Evolutionary conservation across 1,284 basidiomycete species (phyloP).

Genomic region (Vanrija sp.): DNA sequence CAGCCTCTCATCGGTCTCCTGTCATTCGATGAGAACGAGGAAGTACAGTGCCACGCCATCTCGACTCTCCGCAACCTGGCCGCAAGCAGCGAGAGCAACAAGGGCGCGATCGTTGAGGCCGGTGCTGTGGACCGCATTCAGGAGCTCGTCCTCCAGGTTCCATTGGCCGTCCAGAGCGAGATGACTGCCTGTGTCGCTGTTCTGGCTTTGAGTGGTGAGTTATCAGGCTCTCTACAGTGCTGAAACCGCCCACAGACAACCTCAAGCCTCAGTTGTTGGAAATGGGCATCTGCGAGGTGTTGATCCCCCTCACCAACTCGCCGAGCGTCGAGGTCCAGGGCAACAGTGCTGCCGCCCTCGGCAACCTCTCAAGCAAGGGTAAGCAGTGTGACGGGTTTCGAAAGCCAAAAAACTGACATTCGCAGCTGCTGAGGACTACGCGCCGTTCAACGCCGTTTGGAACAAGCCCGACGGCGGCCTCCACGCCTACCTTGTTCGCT

Average conservation of each 20-base stretch:
- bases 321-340: conserved; percentile 97
- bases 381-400: conserved; percentile 5
- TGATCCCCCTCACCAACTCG: conserved; percentile 95
- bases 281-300: conserved; percentile 96
- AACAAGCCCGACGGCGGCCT: conserved; percentile 95
- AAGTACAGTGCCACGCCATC: conserved; percentile 99
- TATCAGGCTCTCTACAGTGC: not conserved
- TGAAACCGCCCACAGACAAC: conserved; percentile 61
- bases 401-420: not conserved
- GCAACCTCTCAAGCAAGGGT: conserved; percentile 96
- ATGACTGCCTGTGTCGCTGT: conserved; percentile 99
- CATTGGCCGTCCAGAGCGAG: conserved; percentile 95
- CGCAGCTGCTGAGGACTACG: conserved; percentile 83
- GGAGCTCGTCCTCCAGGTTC: conserved; percentile 90
- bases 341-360: conserved; percentile 94
- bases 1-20: conserved; percentile 93
- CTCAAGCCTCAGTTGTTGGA: conserved; percentile 91
- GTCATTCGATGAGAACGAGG: conserved; percentile 98
- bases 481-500: conserved; percentile 90
- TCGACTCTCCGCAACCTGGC: conserved; percentile 95
- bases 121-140: conserved; percentile 98
- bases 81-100: conserved; percentile 97
- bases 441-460: conserved; percentile 97
- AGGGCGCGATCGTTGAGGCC: conserved; percentile 95
- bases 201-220: conserved; percentile 77